A percentile compares a stretch with the other conserved stretches of the same genome.
These are phyloP conservation scores for Chondrus crispus DNA, from an alignment of 23 red algal species.

Conservation along the genomic window DNA sequence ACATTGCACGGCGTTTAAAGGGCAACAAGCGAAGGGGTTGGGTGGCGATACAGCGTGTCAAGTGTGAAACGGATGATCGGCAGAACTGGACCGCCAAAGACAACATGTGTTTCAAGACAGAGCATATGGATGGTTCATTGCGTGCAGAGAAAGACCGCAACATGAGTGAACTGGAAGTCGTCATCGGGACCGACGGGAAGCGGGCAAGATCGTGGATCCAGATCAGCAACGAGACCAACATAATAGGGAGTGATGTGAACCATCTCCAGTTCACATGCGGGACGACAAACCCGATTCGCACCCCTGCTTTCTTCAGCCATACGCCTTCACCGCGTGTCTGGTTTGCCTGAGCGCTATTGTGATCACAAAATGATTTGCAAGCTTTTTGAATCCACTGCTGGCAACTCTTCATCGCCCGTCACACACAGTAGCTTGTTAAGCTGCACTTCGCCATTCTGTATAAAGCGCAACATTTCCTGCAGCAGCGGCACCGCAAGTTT, in stretches of 20 bases:
- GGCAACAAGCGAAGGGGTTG: not conserved
- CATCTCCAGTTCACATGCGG: not conserved
- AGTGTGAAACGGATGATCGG: not conserved
- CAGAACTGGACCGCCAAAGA: not conserved
- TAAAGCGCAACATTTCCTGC: not conserved
- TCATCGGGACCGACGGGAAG: not conserved
- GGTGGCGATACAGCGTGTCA: not conserved
- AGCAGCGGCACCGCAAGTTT: not conserved
- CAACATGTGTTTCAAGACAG: constrained; percentile 1
- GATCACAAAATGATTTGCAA: not conserved
- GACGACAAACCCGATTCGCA: not conserved
- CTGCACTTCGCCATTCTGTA: not conserved
- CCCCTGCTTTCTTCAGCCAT: not conserved
- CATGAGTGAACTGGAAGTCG: not conserved
- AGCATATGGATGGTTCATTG: not conserved
- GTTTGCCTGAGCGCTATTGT: not conserved
- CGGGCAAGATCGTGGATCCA: not conserved
- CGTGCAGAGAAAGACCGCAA: not conserved
- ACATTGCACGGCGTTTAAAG: not conserved
- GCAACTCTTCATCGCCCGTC: not conserved
- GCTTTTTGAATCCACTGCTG: not conserved
- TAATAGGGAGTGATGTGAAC: not conserved
- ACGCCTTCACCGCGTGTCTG: not conserved
- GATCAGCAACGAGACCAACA: not conserved
- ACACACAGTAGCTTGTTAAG: not conserved